Evolutionary conservation across 257 asterid genomes (phyloP).

Genomic region (Scutellaria galericulata): DNA sequence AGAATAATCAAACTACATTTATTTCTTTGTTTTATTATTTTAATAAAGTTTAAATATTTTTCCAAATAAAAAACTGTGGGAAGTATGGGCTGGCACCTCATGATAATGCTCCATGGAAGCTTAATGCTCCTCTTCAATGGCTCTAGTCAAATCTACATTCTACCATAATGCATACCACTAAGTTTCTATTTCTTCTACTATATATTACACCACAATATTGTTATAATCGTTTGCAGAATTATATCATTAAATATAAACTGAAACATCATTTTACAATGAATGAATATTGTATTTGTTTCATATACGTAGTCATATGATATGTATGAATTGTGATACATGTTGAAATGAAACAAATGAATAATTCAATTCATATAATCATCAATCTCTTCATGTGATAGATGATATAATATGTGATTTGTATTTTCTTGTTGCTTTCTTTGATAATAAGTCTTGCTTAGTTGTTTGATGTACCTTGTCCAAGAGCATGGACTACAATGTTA

Average conservation of each 20-base stretch:
- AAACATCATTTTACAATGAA: too few species aligned
- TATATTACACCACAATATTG: too few species aligned
- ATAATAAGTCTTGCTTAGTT: not conserved
- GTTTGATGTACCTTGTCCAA: not conserved
- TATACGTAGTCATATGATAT: too few species aligned
- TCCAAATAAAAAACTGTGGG: not conserved
- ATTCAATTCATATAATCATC: too few species aligned
- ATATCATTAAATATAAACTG: too few species aligned
- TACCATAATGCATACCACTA: constrained; percentile 51
- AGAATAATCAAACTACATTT: constrained; percentile 32
- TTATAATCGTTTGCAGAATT: too few species aligned
- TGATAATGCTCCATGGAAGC: constrained; percentile 44
- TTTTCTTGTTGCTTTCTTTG: not conserved
- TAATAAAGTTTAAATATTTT: not conserved
- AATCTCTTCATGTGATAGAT: not conserved
- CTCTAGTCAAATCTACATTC: constrained; percentile 46
- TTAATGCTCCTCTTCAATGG: constrained; percentile 27
- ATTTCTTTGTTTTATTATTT: not conserved
- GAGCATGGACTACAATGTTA: not conserved
- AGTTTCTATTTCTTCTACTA: constrained; percentile 1
- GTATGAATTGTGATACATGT: too few species aligned
- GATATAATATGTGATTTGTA: not conserved
- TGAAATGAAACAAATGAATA: too few species aligned
- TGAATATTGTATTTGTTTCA: too few species aligned
- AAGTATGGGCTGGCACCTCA: constrained; percentile 53